Evolutionary conservation across 1,284 basidiomycete genomes (phyloP).

Genomic region (Phellopilus nigrolimitatus): DNA sequence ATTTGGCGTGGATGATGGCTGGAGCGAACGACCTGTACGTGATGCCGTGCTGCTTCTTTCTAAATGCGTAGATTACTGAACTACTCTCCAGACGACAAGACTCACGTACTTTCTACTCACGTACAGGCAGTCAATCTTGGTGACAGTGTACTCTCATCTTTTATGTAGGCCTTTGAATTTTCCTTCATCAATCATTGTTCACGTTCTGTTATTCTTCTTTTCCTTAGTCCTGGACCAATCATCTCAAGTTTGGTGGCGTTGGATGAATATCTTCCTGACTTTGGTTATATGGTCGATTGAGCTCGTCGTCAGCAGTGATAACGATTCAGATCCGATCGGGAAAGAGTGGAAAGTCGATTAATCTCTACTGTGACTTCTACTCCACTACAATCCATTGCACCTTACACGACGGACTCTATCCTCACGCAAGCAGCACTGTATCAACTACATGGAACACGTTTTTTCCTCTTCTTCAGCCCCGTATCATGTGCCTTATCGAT

Average conservation of each 20-base stretch:
- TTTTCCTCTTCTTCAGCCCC: background rate
- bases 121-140: slow-evolving; percentile 75
- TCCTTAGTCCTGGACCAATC: slow-evolving; percentile 69
- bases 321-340: slow-evolving; percentile 49
- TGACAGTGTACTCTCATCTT: slow-evolving; percentile 81
- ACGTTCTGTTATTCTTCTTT: background rate
- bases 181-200: slow-evolving; percentile 4
- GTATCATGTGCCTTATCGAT: no score
- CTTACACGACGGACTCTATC: background rate
- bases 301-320: slow-evolving; percentile 71
- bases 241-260: slow-evolving; percentile 87
- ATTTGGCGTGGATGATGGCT: slow-evolving; percentile 54
- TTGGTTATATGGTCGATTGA: slow-evolving; percentile 77
- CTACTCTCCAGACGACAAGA: slow-evolving; percentile 55
- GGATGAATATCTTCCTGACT: slow-evolving; percentile 84
- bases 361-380: slow-evolving; percentile 20
- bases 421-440: slow-evolving; percentile 1
- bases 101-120: slow-evolving; percentile 71
- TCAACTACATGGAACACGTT: background rate
- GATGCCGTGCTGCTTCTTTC: slow-evolving; percentile 2
- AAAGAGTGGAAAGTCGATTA: slow-evolving; percentile 79
- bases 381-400: background rate
- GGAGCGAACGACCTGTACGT: slow-evolving; percentile 67
- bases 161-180: slow-evolving; percentile 47
- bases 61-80: background rate